A percentile compares a stretch with the other conserved stretches of the same genome.
Evolutionary conservation across 306 rosid genomes (phyloP).

Genomic region (Vigna radiata): DNA sequence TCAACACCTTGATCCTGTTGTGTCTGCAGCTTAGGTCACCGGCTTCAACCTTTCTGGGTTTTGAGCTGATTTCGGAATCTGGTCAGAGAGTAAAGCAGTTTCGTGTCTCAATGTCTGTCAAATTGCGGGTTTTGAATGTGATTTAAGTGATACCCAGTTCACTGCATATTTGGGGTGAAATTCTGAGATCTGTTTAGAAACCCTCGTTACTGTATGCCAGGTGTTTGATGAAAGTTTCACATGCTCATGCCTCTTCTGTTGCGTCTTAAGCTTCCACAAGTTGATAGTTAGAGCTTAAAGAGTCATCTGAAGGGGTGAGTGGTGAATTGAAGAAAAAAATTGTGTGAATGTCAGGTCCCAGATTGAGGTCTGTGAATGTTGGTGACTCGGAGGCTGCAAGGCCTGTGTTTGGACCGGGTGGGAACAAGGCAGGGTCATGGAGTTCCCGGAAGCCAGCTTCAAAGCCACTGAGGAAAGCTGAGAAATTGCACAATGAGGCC

Average conservation of each 20-base stretch:
- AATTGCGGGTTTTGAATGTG: conserved; percentile 44
- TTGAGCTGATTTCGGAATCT: conserved; percentile 23
- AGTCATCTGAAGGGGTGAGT: conserved; percentile 34
- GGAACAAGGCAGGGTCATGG: conserved; percentile 67
- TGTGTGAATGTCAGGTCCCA: conserved; percentile 73
- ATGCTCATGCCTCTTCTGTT: conserved; percentile 32
- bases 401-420: conserved; percentile 71
- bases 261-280: conserved; percentile 43
- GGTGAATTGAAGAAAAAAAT: conserved; percentile 17
- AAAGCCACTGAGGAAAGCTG: conserved; percentile 66
- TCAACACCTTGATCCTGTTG: conserved; percentile 44
- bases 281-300: conserved; percentile 22
- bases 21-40: conserved; percentile 30
- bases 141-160: conserved; percentile 28
- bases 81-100: conserved; percentile 23
- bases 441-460: conserved; percentile 58
- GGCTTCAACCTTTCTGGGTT: conserved; percentile 41
- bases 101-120: conserved; percentile 46
- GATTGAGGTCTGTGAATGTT: conserved; percentile 77
- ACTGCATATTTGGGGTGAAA: conserved; percentile 42
- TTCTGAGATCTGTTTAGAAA: conserved; percentile 62
- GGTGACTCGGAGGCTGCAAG: conserved; percentile 66
- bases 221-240: conserved; percentile 38
- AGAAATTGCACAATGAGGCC: conserved; percentile 52
- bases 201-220: conserved; percentile 16